Conservation (phyloP, 352 stramenopile genomes). For the Phytophthora pinifolia region DNA sequence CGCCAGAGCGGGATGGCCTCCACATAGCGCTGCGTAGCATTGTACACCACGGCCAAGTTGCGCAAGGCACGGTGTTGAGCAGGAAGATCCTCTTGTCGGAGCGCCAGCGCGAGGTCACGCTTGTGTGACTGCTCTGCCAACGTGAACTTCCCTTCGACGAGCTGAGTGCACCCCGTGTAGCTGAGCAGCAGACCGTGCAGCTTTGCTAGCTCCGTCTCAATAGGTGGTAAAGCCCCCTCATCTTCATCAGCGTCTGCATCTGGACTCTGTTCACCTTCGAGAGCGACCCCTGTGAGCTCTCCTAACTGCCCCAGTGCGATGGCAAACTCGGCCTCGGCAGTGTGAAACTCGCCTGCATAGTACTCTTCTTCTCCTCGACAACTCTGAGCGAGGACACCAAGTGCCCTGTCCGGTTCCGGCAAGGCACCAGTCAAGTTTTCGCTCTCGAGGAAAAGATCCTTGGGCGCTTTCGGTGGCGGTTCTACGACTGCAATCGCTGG, state of each 20-base stretch:
- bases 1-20: conserved; percentile 56
- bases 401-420: conserved; percentile 19
- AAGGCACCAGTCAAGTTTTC: conserved; percentile 22
- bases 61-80: conserved; percentile 50
- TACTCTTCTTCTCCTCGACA: conserved; percentile 47
- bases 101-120: conserved; percentile 45
- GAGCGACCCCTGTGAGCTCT: conserved; percentile 16
- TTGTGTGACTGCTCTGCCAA: conserved; percentile 48
- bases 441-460: conserved; percentile 38
- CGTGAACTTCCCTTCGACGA: conserved; percentile 43
- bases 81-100: conserved; percentile 53
- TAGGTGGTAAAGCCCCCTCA: conserved; percentile 5
- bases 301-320: conserved; percentile 35
- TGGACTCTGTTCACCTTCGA: conserved; percentile 11
- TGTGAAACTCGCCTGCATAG: conserved; percentile 41
- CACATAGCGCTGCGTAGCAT: conserved; percentile 40
- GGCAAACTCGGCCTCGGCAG: conserved; percentile 40
- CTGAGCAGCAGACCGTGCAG: conserved; percentile 50
- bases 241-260: conserved; percentile 1
- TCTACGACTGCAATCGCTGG: neutral
- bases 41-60: conserved; percentile 57
- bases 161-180: conserved; percentile 44
- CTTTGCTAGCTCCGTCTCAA: conserved; percentile 35
- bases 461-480: conserved; percentile 16
- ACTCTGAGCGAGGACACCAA: conserved; percentile 28